A percentile compares a stretch with the other conserved stretches of the same genome.
phyloP scores from a whole-genome alignment of 345 rosid species.

The Rhizophora apiculata region DNA sequence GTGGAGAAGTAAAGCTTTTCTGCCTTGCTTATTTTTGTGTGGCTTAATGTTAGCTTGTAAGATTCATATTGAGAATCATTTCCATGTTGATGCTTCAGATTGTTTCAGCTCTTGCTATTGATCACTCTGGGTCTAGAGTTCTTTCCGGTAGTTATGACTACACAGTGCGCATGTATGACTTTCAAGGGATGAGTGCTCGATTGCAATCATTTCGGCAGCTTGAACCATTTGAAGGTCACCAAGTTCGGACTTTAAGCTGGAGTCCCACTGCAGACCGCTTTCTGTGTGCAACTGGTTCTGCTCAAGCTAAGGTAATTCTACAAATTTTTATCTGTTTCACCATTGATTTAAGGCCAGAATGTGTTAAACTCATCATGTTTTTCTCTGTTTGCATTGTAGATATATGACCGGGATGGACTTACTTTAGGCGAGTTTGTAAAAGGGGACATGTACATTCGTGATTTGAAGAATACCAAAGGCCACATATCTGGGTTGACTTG shows the following conservation, averaged over 20 bases:
- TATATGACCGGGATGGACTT: slow-evolving; percentile 95
- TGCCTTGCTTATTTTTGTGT: background rate
- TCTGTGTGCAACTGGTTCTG: slow-evolving; percentile 89
- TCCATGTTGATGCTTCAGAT: slow-evolving; percentile 36
- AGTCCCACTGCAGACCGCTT: slow-evolving; percentile 87
- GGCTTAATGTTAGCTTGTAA: background rate
- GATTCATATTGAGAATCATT: background rate
- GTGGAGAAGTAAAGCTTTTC: background rate
- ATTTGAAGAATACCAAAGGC: slow-evolving; percentile 94
- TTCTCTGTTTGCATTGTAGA: slow-evolving; percentile 39
- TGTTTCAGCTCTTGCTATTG: slow-evolving; percentile 83
- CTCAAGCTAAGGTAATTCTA: slow-evolving; percentile 83
- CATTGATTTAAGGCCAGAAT: slow-evolving; percentile 4
- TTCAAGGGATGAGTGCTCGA: slow-evolving; percentile 94
- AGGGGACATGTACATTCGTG: slow-evolving; percentile 98
- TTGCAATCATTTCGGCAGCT: slow-evolving; percentile 88
- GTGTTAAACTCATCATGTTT: slow-evolving; percentile 2
- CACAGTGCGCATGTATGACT: slow-evolving; percentile 83
- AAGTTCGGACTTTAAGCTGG: slow-evolving; percentile 93
- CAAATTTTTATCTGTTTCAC: background rate
- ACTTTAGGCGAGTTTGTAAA: slow-evolving; percentile 92
- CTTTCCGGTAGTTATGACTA: slow-evolving; percentile 96
- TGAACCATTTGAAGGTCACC: slow-evolving; percentile 94
- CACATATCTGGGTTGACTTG: slow-evolving; percentile 90
- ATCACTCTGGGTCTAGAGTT: slow-evolving; percentile 87